Evolutionary conservation across 192 early-diverging fungal species (phyloP), one percentile per base, ranked within the genome.

Genomic region (Entomortierella beljakovae): DNA sequence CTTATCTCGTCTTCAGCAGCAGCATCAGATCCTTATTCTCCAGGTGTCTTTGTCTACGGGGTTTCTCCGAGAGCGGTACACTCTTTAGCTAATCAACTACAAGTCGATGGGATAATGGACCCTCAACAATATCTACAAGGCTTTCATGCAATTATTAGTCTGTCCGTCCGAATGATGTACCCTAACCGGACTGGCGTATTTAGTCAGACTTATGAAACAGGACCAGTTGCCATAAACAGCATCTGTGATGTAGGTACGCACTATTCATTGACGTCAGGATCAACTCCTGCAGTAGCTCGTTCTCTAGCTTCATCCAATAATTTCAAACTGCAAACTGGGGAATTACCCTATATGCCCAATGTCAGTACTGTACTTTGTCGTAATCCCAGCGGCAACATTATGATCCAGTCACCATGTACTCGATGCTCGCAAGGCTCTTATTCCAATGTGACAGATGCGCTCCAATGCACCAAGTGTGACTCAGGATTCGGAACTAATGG

Each of bases 81-180:
- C 38, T 79, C 75, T n/a, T 16, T 79, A 28, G 55, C 67, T 1
- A 54, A 65, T 32, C 9, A 53, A 35, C 28, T 52, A 15, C 55
- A 61, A 54, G 68, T 79, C 8, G 59, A 66, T 8, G 75, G 61
- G 4, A 23, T 79, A 13, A 11, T 70, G 32, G 51, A 79, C 37
- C 38, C 61, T 10, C 75, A 79, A 26, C 75, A 79, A 15, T 79
- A 70, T 26, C 29, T 65, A 23, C 75, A 79, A 55, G 75, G 75
- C 3, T 79, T 70, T 33, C 49, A 79, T 25, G 20, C 75, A 23
- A 65, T 79, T 6, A 1, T 79, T 23, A 79, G 61, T 33, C 8
- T 79, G 40, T 61, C 75, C 6, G 34, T 64, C 37, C 52, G 75
- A 18, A 63, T 65, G 61, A 79, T 79, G 75, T 79, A 42, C 26